phyloP scores from a whole-genome alignment of 495 filamentous ascomycete species.

The Aspergillus ostianus region DNA sequence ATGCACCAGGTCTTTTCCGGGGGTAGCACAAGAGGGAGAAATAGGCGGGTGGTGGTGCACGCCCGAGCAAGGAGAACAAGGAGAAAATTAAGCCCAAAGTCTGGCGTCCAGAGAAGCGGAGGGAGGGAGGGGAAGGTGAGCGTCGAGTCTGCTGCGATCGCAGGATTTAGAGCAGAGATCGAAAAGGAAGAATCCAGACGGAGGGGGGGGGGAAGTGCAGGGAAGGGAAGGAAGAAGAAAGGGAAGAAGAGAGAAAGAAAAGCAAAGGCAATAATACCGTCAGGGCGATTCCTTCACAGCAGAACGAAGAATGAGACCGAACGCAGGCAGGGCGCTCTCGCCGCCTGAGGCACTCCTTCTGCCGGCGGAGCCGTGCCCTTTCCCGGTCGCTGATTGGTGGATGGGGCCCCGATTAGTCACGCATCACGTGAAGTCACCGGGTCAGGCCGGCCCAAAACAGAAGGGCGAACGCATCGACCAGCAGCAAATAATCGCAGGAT shows the following conservation, averaged over 20 bases:
- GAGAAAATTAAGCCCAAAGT: slow-evolving; percentile 4
- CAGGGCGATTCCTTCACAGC: neutral
- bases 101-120: neutral
- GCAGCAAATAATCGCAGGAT: neutral
- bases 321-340: neutral
- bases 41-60: slow-evolving; percentile 30
- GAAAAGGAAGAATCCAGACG: slow-evolving; percentile 7
- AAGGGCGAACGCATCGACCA: neutral
- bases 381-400: slow-evolving; percentile 7
- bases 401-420: slow-evolving; percentile 9
- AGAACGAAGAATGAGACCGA: slow-evolving; percentile 9
- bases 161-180: slow-evolving; percentile 1
- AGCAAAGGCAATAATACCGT: neutral
- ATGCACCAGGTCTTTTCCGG: slow-evolving; percentile 38
- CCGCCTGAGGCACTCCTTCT: slow-evolving; percentile 6
- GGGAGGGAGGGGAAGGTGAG: neutral
- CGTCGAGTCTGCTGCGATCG: neutral
- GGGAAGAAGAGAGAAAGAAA: slow-evolving; percentile 7
- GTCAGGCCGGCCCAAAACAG: neutral
- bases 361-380: slow-evolving; percentile 10
- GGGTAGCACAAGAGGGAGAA: slow-evolving; percentile 22
- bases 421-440: slow-evolving; percentile 12
- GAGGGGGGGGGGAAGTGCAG: slow-evolving; percentile 5
- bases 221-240: slow-evolving; percentile 11
- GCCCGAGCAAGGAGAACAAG: slow-evolving; percentile 15